Conservation (phyloP, 352 stramenopile species). For the Plasmopara muralis region DNA sequence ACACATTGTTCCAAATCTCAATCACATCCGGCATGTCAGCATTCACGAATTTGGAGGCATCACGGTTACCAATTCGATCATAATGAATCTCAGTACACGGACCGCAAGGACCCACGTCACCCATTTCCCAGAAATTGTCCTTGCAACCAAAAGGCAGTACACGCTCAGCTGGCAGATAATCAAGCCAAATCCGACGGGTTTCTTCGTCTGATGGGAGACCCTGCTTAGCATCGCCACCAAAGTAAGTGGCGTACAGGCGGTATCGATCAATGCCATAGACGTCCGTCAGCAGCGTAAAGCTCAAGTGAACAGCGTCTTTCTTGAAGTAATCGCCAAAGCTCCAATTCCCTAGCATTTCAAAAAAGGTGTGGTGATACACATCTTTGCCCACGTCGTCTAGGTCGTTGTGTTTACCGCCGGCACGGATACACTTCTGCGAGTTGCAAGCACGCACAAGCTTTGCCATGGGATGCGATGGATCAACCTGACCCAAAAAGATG, state of each 20-base stretch:
- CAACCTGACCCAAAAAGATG: conserved; percentile 97
- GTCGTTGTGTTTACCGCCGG: conserved; percentile 99
- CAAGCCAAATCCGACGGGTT: conserved; percentile 87
- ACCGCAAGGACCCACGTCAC: conserved; percentile 97
- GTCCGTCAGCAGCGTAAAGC: conserved; percentile 94
- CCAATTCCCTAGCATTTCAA: conserved; percentile 99
- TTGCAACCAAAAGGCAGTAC: conserved; percentile 93
- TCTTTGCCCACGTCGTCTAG: conserved; percentile 99
- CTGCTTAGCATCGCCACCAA: conserved; percentile 90
- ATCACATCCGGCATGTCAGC: conserved; percentile 96
- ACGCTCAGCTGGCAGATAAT: conserved; percentile 81
- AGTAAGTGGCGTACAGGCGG: conserved; percentile 98
- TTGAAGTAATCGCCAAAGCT: conserved; percentile 99
- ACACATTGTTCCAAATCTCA: conserved; percentile 99
- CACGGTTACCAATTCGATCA: conserved; percentile 94
- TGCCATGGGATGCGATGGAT: conserved; percentile 89
- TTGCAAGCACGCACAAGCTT: conserved; percentile 92
- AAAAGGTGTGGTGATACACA: conserved; percentile 99
- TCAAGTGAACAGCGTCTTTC: conserved; percentile 94
- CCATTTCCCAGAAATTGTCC: conserved; percentile 99
- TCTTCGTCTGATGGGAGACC: conserved; percentile 86
- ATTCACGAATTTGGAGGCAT: conserved; percentile 94
- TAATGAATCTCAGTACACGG: conserved; percentile 99
- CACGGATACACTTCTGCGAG: conserved; percentile 99
- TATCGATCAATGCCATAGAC: conserved; percentile 92